A percentile compares a stretch with the other conserved stretches of the same genome.
Evolutionary conservation across 169 alveolate genomes (phyloP).

Genomic region (Plasmodium sp.): DNA sequence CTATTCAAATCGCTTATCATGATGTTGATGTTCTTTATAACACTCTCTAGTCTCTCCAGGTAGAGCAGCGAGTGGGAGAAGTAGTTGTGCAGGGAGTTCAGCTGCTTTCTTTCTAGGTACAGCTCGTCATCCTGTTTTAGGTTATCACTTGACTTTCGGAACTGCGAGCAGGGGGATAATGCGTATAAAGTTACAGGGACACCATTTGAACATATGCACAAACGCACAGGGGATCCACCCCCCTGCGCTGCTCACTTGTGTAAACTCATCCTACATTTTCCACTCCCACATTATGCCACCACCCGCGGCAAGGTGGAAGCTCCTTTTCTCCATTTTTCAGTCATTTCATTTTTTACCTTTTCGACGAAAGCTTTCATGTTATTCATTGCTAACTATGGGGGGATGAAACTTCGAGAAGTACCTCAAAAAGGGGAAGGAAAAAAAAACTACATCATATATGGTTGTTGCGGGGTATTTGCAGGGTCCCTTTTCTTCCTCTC

Average conservation of each 20-base stretch:
- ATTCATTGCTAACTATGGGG: neutral
- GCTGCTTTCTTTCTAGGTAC: constrained; percentile 41
- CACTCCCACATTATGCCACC: neutral
- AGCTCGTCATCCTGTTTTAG: constrained; percentile 62
- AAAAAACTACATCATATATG: constrained; percentile 9
- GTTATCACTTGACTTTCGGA: constrained; percentile 38
- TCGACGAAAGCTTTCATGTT: constrained; percentile 74
- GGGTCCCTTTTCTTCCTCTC: neutral
- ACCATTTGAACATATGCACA: neutral
- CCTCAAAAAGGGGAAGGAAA: constrained; percentile 10
- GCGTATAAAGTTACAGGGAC: neutral
- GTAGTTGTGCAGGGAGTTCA: constrained; percentile 38
- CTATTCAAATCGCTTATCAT: constrained; percentile 73
- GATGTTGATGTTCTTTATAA: constrained; percentile 55
- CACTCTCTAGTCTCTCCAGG: constrained; percentile 71
- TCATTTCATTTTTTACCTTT: constrained; percentile 40
- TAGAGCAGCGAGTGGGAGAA: constrained; percentile 62
- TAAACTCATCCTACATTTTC: neutral
- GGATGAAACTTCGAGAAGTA: neutral
- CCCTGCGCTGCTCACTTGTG: neutral
- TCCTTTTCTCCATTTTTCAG: neutral
- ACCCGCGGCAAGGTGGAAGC: neutral
- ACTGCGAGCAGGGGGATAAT: neutral
- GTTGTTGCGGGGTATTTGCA: neutral
- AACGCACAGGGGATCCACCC: neutral